Base-by-base conservation (phyloP, 2,329 filamentous ascomycete species). In the Capronia americana region DNA sequence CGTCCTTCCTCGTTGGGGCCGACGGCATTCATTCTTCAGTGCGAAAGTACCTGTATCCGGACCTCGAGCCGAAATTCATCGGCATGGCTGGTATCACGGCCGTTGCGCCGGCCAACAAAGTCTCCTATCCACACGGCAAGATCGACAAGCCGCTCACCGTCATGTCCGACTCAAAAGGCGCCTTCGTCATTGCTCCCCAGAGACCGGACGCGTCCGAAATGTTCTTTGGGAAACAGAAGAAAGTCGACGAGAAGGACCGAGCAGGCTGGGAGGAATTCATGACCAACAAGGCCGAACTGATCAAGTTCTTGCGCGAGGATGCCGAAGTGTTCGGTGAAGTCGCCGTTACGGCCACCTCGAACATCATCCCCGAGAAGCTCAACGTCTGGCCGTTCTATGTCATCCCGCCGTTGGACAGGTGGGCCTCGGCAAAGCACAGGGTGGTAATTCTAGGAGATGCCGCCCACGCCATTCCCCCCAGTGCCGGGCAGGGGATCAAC, bases 21-120 rank as follows among this genome's bases (percentile, higher is more conserved):
- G 86, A 89, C 65, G 86, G 87, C 0, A 88, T 88, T 57, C 84
- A 88, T 72, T 87, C 85, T 0, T 78, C 76, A 0, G 83, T 88
- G 0, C 80, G 86, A 2, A 78, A 76, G 3, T 81, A 86, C 50
- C 75, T 89, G 0, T 79, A 83, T 54, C 83, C 85, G 0, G 78
- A 81, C 0, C 70, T 84, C 0, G 73, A 79, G 38, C 83, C 86
- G 1, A 78, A 75, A 1, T 88, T 86, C 71, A 83, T 81, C 0
- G 83, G 83, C 41, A 81, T 83, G n/a, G 71, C 80, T 4, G 80
- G 75, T 5, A 77, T 79, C 34, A 79, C 74, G n/a, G 79, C 74
- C 34, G 66, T 61, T 12, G 69, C 66, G 11, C 67, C 69, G 2
- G 62, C 68, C 17, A 46, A 23, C 23, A 60, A 62, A 53, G 67